Conservation (phyloP, 768 basidiomycete genomes). For the Pholiota conissans region DNA sequence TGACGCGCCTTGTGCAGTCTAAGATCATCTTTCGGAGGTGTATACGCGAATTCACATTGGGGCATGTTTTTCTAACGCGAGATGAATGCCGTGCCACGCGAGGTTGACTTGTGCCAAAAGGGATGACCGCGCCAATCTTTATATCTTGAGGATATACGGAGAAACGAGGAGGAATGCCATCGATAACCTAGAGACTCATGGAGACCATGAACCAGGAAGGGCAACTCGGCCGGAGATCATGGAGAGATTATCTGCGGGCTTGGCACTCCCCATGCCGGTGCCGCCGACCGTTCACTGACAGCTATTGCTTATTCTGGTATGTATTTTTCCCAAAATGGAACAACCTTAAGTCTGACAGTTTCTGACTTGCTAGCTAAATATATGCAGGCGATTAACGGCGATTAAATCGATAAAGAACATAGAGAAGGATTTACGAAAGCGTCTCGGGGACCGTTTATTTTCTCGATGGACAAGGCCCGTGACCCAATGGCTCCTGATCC, state of each 20-base stretch:
- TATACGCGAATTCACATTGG: too few species aligned
- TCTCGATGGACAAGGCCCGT: too few species aligned
- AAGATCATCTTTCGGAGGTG: too few species aligned
- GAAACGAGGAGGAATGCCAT: neutral
- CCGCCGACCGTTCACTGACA: too few species aligned
- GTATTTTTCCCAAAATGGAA: neutral
- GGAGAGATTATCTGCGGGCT: neutral
- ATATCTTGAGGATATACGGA: neutral
- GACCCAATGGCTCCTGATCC: neutral
- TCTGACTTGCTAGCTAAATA: neutral
- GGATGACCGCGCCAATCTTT: neutral
- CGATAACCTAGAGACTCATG: neutral
- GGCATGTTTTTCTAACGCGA: too few species aligned
- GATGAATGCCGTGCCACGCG: too few species aligned
- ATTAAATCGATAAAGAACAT: neutral
- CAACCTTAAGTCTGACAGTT: neutral
- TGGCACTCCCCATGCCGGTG: neutral
- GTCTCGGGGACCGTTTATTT: too few species aligned
- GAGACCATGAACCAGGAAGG: neutral
- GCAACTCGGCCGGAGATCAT: neutral
- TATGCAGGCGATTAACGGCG: neutral
- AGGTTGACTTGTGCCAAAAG: neutral
- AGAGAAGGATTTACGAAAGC: too few species aligned
- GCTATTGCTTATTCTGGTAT: constrained; percentile 1
- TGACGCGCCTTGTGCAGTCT: too few species aligned